Conservation (phyloP, 306 rosid genomes). For the Gastrolobium villosum region DNA sequence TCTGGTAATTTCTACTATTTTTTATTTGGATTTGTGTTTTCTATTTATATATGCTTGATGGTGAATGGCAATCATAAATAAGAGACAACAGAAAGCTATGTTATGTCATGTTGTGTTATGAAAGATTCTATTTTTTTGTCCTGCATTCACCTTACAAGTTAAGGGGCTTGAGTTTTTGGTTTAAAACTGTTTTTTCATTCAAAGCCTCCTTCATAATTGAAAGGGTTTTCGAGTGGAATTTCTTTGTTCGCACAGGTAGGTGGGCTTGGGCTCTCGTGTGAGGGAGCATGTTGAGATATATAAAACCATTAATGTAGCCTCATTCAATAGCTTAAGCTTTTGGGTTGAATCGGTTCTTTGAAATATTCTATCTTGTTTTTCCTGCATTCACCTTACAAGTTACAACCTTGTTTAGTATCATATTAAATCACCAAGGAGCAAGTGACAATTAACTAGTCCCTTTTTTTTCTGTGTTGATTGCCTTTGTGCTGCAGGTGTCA, state of each 20-base stretch:
- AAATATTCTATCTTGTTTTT: not conserved
- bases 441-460: not conserved
- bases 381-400: not conserved
- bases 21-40: not conserved
- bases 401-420: not conserved
- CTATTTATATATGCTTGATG: not conserved
- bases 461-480: constrained; percentile 5
- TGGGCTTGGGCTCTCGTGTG: too few species aligned
- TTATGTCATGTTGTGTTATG: not conserved
- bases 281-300: too few species aligned
- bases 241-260: too few species aligned
- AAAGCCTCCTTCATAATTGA: too few species aligned
- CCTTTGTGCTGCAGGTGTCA: constrained; percentile 52
- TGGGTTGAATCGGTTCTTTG: too few species aligned
- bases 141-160: not conserved
- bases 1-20: constrained; percentile 50
- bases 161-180: too few species aligned
- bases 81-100: not conserved
- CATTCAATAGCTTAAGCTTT: too few species aligned
- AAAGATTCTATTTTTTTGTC: not conserved
- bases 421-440: not conserved
- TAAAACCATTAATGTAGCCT: too few species aligned
- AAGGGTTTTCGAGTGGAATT: too few species aligned
- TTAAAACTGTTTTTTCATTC: too few species aligned
- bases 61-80: not conserved